These are phyloP conservation scores for Oryza australiensis DNA, from an alignment of 176 grass and related monocot species.

Conservation along the genomic window DNA sequence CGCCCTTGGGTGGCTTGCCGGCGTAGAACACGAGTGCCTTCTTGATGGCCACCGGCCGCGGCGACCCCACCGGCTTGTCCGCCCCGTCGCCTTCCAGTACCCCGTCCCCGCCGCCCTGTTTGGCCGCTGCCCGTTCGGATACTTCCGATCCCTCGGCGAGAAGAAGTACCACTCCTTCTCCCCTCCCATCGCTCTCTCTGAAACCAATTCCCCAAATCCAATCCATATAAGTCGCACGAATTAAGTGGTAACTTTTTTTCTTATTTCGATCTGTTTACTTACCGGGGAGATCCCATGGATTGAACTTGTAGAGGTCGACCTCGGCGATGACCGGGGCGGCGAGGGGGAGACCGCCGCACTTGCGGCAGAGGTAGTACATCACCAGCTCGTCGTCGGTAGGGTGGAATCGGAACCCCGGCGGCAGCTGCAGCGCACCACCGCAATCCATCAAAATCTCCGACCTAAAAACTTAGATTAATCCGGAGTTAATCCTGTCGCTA, in stretches of 20 bases:
- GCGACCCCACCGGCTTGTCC: constrained; percentile 81
- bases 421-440: constrained; percentile 69
- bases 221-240: background rate
- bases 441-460: constrained; percentile 44
- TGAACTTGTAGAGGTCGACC: constrained; percentile 80
- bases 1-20: constrained; percentile 61
- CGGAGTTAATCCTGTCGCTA: too few species aligned
- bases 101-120: constrained; percentile 73
- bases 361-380: constrained; percentile 76
- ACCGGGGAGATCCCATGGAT: constrained; percentile 77
- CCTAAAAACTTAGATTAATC: background rate
- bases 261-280: too few species aligned
- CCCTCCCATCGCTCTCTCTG: constrained; percentile 59
- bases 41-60: constrained; percentile 70
- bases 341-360: constrained; percentile 58
- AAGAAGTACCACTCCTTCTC: constrained; percentile 99
- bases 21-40: constrained; percentile 82
- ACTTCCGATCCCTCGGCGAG: constrained; percentile 82
- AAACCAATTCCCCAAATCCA: background rate
- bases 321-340: constrained; percentile 64
- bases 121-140: constrained; percentile 78
- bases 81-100: constrained; percentile 96
- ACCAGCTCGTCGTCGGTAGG: constrained; percentile 94
- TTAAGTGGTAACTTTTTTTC: too few species aligned
- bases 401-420: constrained; percentile 92